Evolutionary conservation across 2,329 filamentous ascomycete genomes (phyloP).

Genomic region (Phyllosticta capitalensis): DNA sequence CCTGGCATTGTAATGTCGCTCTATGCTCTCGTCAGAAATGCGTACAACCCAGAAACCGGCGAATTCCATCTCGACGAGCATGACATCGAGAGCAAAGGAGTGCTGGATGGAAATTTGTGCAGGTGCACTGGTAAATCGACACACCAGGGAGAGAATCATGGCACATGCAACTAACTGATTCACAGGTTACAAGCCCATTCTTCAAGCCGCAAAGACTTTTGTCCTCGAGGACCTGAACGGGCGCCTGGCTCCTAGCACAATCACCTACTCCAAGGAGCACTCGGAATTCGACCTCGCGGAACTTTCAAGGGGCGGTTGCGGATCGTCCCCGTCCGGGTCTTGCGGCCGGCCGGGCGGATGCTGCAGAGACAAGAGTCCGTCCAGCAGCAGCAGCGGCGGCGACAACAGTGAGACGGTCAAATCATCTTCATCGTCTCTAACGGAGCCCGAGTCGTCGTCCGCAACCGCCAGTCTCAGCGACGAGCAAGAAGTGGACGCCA

Average conservation of each 20-base stretch:
- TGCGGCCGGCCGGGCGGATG: constrained; percentile 30
- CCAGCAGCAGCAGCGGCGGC: constrained; percentile 18
- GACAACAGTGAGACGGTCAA: constrained; percentile 19
- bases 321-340: constrained; percentile 20
- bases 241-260: constrained; percentile 16
- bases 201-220: constrained; percentile 89
- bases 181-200: constrained; percentile 85
- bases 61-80: constrained; percentile 25
- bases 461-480: constrained; percentile 18
- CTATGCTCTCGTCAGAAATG: constrained; percentile 79
- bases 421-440: constrained; percentile 17
- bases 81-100: constrained; percentile 30
- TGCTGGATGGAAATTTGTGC: constrained; percentile 88
- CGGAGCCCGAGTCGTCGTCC: constrained; percentile 14
- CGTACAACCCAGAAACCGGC: constrained; percentile 26
- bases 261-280: neutral
- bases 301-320: constrained; percentile 18
- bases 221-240: constrained; percentile 43
- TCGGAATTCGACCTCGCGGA: constrained; percentile 20
- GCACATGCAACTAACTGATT: too few relatives aligned
- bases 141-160: too few relatives aligned
- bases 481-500: constrained; percentile 16
- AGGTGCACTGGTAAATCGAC: constrained; percentile 75
- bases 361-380: constrained; percentile 22
- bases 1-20: constrained; percentile 90